phyloP scores from a whole-genome alignment of 805 yeast genomes.

The Suhomyces sp. region DNA sequence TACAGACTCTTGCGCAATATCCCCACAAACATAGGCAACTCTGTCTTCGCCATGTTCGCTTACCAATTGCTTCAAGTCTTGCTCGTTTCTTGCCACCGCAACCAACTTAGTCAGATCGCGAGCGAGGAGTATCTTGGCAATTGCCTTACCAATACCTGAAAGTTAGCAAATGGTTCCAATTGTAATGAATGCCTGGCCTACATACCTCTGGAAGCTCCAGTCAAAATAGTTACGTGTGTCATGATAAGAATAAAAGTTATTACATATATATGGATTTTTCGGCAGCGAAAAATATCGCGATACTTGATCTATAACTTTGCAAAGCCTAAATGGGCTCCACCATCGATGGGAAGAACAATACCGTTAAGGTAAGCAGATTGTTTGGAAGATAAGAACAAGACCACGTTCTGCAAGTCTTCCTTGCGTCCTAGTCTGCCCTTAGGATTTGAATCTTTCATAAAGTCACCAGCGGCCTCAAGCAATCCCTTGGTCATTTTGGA shows the following conservation, averaged over 20 bases:
- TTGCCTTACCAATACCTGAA: conserved; percentile 77
- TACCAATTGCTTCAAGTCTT: conserved; percentile 43
- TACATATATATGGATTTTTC: neutral
- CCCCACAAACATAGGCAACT: conserved; percentile 56
- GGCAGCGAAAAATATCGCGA: neutral
- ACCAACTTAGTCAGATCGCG: conserved; percentile 44
- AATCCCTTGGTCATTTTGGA: conserved; percentile 71
- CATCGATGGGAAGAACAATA: conserved; percentile 64
- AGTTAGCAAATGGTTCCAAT: conserved; percentile 3
- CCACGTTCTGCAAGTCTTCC: conserved; percentile 55
- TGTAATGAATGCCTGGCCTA: conserved; percentile 2
- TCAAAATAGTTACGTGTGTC: conserved; percentile 41
- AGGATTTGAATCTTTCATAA: conserved; percentile 52
- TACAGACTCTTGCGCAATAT: conserved; percentile 47
- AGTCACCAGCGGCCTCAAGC: conserved; percentile 48
- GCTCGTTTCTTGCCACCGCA: conserved; percentile 69
- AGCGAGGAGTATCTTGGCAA: conserved; percentile 49
- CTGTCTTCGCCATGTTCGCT: conserved; percentile 45
- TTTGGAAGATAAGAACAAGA: conserved; percentile 52
- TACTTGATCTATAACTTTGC: conserved; percentile 5
- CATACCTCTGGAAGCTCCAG: conserved; percentile 63
- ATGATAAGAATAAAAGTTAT: neutral
- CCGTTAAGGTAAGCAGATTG: conserved; percentile 66
- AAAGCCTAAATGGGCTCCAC: conserved; percentile 51
- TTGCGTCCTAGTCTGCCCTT: conserved; percentile 59